These are phyloP conservation scores for Aspergillus baeticus DNA, from an alignment of 495 filamentous ascomycete genomes.

Conservation along the genomic window DNA sequence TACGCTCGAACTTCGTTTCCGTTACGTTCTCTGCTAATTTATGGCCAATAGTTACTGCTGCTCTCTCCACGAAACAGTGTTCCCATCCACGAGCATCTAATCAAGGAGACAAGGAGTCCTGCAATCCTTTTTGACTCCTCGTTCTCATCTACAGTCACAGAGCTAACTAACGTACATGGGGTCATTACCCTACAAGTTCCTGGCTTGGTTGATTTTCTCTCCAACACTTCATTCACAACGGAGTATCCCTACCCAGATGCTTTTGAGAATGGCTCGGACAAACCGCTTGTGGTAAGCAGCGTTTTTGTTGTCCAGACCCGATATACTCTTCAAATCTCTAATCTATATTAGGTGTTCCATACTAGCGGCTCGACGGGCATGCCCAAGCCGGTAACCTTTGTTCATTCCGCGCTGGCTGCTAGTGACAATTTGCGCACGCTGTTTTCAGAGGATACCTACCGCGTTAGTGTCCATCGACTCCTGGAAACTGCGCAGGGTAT, in stretches of 20 bases:
- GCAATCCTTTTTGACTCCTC: constrained; percentile 6
- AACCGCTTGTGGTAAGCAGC: background rate
- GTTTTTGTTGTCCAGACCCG: background rate
- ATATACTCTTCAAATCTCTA: background rate
- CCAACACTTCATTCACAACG: background rate
- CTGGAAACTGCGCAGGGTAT: background rate
- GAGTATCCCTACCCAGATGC: constrained; percentile 10
- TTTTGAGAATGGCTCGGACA: background rate
- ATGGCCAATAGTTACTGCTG: background rate
- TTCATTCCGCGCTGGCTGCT: constrained; percentile 5
- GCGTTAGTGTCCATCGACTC: background rate
- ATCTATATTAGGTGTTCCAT: constrained; percentile 24
- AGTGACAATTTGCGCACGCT: background rate
- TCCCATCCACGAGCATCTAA: constrained; percentile 6
- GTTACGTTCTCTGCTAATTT: background rate
- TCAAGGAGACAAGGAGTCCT: background rate
- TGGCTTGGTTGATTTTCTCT: constrained; percentile 6
- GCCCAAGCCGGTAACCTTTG: constrained; percentile 33
- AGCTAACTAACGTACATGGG: background rate
- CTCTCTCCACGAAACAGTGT: constrained; percentile 12
- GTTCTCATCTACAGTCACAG: background rate
- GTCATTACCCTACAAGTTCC: background rate
- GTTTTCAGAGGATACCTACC: background rate
- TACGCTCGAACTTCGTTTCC: constrained; percentile 9
- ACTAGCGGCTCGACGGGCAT: constrained; percentile 43